Percentiles rank a stretch among this genome's conserved stretches.
phyloP scores from a whole-genome alignment of 257 asterid genomes.

The Jacaranda copaia region DNA sequence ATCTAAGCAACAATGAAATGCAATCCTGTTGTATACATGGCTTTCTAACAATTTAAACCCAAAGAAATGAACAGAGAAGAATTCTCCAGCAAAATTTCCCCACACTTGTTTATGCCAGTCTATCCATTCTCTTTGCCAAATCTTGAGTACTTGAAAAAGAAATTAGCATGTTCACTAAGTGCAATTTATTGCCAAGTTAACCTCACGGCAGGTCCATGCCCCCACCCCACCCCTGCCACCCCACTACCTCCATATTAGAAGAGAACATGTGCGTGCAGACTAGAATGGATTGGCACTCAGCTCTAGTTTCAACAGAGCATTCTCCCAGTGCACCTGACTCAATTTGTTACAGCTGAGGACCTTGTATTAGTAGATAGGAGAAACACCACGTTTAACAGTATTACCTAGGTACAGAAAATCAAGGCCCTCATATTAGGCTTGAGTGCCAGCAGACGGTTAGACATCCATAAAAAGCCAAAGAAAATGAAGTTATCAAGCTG shows the following conservation, averaged over 20 bases:
- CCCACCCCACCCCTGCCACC: no score
- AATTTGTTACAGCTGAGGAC: background rate
- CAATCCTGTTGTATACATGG: background rate
- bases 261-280: no score
- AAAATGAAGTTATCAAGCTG: background rate
- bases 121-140: no score
- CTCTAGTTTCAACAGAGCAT: background rate
- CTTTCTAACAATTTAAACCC: background rate
- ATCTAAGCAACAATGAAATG: background rate
- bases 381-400: background rate
- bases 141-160: no score
- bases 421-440: background rate
- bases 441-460: background rate
- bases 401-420: background rate
- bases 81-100: no score
- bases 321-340: background rate
- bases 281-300: no score
- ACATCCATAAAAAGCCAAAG: background rate
- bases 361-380: background rate
- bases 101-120: no score
- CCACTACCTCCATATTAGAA: no score
- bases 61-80: no score
- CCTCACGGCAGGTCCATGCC: no score
- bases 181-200: no score
- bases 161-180: no score